Conservation (phyloP, 208 protist genomes). For the Trypanosoma brucei region DNA sequence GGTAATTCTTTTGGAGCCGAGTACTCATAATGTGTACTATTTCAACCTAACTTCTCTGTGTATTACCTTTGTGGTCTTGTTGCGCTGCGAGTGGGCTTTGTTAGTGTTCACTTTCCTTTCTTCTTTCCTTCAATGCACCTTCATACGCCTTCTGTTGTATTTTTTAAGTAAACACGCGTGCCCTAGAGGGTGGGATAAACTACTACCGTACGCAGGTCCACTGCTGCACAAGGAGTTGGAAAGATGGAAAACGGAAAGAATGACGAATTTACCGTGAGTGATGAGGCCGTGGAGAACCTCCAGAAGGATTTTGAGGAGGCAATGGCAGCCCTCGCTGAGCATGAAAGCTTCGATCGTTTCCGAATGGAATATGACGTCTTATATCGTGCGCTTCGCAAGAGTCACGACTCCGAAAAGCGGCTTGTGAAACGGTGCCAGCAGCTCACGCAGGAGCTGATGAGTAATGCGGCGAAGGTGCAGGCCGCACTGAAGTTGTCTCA, state of each 20-base stretch:
- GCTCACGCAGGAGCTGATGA: slow-evolving; percentile 95
- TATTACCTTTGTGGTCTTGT: too few relatives aligned
- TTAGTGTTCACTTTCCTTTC: too few relatives aligned
- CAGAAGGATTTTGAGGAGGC: slow-evolving; percentile 94
- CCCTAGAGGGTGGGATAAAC: too few relatives aligned
- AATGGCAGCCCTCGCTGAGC: slow-evolving; percentile 89
- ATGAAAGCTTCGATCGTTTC: slow-evolving; percentile 94
- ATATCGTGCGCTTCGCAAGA: slow-evolving; percentile 93
- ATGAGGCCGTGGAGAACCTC: slow-evolving; percentile 79
- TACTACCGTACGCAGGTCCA: too few relatives aligned
- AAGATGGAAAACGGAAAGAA: slow-evolving; percentile 11
- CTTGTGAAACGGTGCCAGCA: slow-evolving; percentile 95
- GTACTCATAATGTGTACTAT: too few relatives aligned
- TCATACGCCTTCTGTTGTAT: too few relatives aligned
- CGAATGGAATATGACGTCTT: slow-evolving; percentile 97
- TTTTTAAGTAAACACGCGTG: too few relatives aligned
- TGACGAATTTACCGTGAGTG: slow-evolving; percentile 54
- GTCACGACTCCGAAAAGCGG: slow-evolving; percentile 96
- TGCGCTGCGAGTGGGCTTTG: too few relatives aligned
- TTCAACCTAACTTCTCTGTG: too few relatives aligned
- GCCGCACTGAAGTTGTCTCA: slow-evolving; percentile 94
- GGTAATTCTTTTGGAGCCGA: too few relatives aligned
- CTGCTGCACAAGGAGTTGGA: too few relatives aligned
- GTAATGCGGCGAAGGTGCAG: slow-evolving; percentile 97
- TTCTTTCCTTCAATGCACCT: too few relatives aligned